Conservation (phyloP, 768 basidiomycete genomes). For the Phlebiopsis gigantea region DNA sequence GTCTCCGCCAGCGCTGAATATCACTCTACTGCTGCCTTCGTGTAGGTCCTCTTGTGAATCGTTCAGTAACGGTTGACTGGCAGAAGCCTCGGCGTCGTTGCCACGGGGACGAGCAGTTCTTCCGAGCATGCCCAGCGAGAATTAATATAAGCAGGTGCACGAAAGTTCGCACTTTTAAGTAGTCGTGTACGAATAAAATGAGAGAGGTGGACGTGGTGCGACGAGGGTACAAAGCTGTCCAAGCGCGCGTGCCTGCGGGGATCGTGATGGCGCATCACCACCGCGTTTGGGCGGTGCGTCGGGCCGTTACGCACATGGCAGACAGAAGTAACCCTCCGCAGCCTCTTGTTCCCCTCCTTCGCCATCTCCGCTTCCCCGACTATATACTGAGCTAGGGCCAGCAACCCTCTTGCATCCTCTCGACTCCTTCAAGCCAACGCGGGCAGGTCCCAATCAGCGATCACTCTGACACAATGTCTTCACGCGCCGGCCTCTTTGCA, state of each 20-base stretch:
- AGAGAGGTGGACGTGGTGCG: neutral
- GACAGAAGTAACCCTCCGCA: neutral
- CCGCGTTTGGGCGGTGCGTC: neutral
- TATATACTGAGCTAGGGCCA: neutral
- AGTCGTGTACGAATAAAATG: neutral
- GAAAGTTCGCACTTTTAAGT: neutral
- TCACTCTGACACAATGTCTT: conserved; percentile 11
- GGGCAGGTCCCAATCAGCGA: conserved; percentile 13
- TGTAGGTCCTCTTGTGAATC: conserved; percentile 36
- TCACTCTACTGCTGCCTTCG: conserved; percentile 28
- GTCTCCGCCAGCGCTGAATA: conserved; percentile 47
- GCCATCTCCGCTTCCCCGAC: neutral
- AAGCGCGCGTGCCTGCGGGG: neutral
- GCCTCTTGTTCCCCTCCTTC: neutral
- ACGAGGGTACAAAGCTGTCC: neutral
- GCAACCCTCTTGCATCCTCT: neutral
- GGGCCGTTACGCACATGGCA: neutral
- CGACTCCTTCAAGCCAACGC: neutral
- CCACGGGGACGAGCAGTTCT: conserved; percentile 16
- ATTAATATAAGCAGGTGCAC: neutral
- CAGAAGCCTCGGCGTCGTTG: conserved; percentile 32
- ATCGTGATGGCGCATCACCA: neutral
- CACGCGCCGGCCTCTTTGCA: conserved; percentile 3
- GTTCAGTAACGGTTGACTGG: conserved; percentile 54
- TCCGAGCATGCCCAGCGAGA: conserved; percentile 19